These are phyloP conservation scores for Pseudisothecium myosuroides DNA, from an alignment of 225 moss, liverwort and hornwort genomes.

Conservation along the genomic window DNA sequence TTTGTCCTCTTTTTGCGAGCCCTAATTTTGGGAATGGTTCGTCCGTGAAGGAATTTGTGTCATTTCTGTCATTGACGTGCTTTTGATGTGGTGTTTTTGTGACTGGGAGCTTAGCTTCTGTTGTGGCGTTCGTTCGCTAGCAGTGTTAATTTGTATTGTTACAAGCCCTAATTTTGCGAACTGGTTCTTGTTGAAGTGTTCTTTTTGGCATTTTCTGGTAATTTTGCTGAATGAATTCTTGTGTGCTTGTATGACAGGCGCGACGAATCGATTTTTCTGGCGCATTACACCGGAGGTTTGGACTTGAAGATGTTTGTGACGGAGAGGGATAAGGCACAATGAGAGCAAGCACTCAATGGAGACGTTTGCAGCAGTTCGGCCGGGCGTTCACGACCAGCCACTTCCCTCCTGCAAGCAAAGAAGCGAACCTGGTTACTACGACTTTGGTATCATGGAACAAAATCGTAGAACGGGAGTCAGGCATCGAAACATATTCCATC, in stretches of 20 bases:
- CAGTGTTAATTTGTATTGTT: neutral
- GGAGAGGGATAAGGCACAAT: conserved; percentile 14
- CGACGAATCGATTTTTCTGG: neutral
- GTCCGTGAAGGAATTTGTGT: neutral
- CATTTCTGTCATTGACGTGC: neutral
- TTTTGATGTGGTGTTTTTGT: neutral
- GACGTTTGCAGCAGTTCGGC: conserved; percentile 18
- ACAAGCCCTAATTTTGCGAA: neutral
- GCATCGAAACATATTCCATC: neutral
- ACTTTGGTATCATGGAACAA: neutral
- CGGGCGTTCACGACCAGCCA: conserved; percentile 5
- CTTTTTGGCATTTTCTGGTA: neutral
- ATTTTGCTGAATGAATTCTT: neutral
- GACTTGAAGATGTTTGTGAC: conserved; percentile 29
- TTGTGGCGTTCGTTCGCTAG: neutral
- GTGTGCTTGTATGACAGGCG: neutral
- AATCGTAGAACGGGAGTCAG: neutral
- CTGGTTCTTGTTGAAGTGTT: neutral
- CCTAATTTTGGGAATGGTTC: neutral
- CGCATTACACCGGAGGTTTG: neutral
- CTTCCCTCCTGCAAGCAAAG: neutral
- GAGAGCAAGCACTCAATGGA: conserved; percentile 30
- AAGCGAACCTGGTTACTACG: neutral
- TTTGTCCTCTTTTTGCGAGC: neutral
- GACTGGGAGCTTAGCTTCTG: neutral